phyloP scores from a whole-genome alignment of 306 rosid genomes.

The Ziziphus jujuba region DNA sequence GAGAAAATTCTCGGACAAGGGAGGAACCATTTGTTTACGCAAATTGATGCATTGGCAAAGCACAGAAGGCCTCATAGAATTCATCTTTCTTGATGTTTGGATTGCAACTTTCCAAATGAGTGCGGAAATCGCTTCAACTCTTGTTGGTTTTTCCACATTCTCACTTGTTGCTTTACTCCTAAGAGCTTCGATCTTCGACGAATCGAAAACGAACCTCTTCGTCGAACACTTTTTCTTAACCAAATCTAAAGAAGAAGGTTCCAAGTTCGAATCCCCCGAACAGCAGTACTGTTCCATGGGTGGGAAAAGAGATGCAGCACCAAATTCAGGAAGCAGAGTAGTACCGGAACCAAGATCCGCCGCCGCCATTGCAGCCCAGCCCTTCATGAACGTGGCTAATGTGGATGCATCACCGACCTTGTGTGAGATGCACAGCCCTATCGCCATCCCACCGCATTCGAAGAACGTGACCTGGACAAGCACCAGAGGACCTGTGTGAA shows the following conservation, averaged over 20 bases:
- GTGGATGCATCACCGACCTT: conserved; percentile 46
- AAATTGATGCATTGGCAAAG: conserved; percentile 32
- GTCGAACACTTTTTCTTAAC: background rate
- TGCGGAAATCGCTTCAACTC: conserved; percentile 24
- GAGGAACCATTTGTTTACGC: conserved; percentile 21
- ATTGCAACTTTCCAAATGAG: conserved; percentile 24
- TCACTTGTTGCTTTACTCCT: background rate
- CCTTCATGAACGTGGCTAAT: background rate
- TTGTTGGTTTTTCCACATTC: conserved; percentile 3
- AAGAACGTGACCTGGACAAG: conserved; percentile 55
- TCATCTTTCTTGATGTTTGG: background rate
- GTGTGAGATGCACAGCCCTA: conserved; percentile 51
- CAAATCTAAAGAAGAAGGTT: background rate
- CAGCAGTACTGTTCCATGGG: background rate
- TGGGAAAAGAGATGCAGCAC: conserved; percentile 8
- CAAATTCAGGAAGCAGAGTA: background rate
- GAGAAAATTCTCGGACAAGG: background rate
- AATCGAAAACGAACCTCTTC: conserved; percentile 22
- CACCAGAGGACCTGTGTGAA: conserved; percentile 1
- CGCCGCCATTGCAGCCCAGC: no score
- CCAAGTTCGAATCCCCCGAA: background rate
- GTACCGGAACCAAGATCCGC: no score
- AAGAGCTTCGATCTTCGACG: background rate
- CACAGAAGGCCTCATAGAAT: background rate
- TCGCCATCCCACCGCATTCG: conserved; percentile 50